A percentile compares a stretch with the other conserved stretches of the same genome.
Evolutionary conservation across 2,329 filamentous ascomycete genomes (phyloP).

Genomic region (Phyllosticta capitalensis): DNA sequence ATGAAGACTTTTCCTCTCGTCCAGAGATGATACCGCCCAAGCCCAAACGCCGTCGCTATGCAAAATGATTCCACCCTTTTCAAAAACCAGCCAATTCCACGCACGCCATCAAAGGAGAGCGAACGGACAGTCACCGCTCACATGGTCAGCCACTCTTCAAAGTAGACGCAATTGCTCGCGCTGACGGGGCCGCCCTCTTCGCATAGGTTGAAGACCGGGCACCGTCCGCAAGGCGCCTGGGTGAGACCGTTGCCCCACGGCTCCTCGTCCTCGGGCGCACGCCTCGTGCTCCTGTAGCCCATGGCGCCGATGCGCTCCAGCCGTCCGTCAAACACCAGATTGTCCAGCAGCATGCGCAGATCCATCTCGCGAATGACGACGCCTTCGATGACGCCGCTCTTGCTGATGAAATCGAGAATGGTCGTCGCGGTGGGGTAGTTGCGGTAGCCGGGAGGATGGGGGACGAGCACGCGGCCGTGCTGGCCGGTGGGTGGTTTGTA

Average conservation of each 20-base stretch:
- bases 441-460: slow-evolving; percentile 55
- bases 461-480: slow-evolving; percentile 27
- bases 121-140: background rate
- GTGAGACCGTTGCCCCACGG: slow-evolving; percentile 64
- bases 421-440: slow-evolving; percentile 72
- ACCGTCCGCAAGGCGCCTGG: slow-evolving; percentile 81
- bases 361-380: slow-evolving; percentile 51
- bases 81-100: background rate
- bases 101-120: background rate
- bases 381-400: slow-evolving; percentile 61
- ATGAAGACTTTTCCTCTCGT: background rate
- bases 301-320: slow-evolving; percentile 53
- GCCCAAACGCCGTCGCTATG: slow-evolving; percentile 10
- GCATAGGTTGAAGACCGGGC: slow-evolving; percentile 88
- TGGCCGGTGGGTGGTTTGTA: slow-evolving; percentile 17
- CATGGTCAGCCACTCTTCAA: slow-evolving; percentile 62
- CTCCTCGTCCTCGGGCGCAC: slow-evolving; percentile 26
- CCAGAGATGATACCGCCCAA: background rate
- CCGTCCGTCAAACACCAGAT: slow-evolving; percentile 80
- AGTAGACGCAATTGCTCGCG: slow-evolving; percentile 85
- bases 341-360: slow-evolving; percentile 75
- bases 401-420: slow-evolving; percentile 65
- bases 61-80: background rate
- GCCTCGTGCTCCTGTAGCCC: slow-evolving; percentile 40
- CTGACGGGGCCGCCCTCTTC: slow-evolving; percentile 85